Percentiles rank a stretch among this genome's conserved stretches.
Evolutionary conservation across 805 yeast genomes (phyloP).

Genomic region (Candida xyloterini): DNA sequence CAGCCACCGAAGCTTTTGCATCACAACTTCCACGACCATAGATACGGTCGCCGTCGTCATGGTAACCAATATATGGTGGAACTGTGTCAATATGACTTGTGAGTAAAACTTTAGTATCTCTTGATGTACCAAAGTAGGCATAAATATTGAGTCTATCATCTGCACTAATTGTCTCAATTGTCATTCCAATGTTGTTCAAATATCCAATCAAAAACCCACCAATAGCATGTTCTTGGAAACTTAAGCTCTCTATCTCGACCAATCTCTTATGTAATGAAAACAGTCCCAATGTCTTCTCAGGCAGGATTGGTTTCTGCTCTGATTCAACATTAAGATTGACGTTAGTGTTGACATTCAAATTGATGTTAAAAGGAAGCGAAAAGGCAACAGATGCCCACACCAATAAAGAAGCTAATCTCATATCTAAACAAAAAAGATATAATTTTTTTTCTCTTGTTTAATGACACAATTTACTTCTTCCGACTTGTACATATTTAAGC

Average conservation of each 20-base stretch:
- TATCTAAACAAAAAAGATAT: not conserved
- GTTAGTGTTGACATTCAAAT: conserved; percentile 8
- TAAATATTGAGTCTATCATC: conserved; percentile 47
- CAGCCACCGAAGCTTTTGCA: conserved; percentile 69
- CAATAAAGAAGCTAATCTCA: not conserved
- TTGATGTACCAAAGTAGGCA: conserved; percentile 47
- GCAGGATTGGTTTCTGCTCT: not conserved
- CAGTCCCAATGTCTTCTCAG: conserved; percentile 7
- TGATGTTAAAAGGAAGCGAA: conserved; percentile 7
- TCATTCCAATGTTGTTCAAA: conserved; percentile 43
- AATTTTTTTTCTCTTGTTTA: not conserved
- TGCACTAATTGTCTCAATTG: conserved; percentile 46
- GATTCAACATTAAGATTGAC: conserved; percentile 4
- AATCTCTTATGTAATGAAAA: conserved; percentile 35
- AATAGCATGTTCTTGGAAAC: conserved; percentile 36
- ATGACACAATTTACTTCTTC: conserved; percentile 5
- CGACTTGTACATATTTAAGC: conserved; percentile 49
- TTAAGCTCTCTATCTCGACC: conserved; percentile 35
- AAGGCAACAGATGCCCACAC: not conserved
- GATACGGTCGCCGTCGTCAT: conserved; percentile 44
- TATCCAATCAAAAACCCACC: conserved; percentile 39
- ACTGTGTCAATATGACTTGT: conserved; percentile 73
- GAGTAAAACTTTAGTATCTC: conserved; percentile 47
- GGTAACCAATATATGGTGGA: conserved; percentile 60
- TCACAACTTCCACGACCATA: conserved; percentile 69